phyloP scores from a whole-genome alignment of 306 rosid genomes.

The Acacia melanoxylon region DNA sequence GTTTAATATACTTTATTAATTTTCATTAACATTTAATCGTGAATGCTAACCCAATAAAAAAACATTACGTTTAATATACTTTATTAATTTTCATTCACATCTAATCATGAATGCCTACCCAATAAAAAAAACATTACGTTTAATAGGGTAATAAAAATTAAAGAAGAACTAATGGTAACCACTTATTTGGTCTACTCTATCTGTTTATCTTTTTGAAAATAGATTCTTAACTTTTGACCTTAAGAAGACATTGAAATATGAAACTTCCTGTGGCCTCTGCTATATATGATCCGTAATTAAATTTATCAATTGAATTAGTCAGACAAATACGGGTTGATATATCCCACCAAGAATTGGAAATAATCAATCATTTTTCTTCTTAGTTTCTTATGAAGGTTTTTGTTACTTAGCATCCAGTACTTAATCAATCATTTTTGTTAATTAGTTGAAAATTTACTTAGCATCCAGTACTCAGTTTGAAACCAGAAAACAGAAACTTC shows the following conservation, averaged over 20 bases:
- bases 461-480: background rate
- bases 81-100: background rate
- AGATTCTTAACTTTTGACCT: background rate
- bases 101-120: background rate
- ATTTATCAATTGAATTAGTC: background rate
- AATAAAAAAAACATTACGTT: too few species aligned
- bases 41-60: background rate
- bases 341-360: background rate
- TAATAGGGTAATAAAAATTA: too few species aligned
- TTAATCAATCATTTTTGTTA: background rate
- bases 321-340: background rate
- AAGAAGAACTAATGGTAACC: background rate
- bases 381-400: too few species aligned
- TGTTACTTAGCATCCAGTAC: background rate
- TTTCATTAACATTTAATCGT: background rate
- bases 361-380: background rate
- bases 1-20: too few species aligned
- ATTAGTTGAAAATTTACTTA: background rate
- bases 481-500: background rate
- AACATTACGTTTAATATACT: too few species aligned
- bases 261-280: background rate
- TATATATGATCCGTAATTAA: too few species aligned
- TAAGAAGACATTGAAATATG: background rate
- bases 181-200: background rate
- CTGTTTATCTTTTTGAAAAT: too few species aligned